These are phyloP conservation scores for Diaporthe longicolla DNA, from an alignment of 2,329 filamentous ascomycete species.

Conservation along the genomic window DNA sequence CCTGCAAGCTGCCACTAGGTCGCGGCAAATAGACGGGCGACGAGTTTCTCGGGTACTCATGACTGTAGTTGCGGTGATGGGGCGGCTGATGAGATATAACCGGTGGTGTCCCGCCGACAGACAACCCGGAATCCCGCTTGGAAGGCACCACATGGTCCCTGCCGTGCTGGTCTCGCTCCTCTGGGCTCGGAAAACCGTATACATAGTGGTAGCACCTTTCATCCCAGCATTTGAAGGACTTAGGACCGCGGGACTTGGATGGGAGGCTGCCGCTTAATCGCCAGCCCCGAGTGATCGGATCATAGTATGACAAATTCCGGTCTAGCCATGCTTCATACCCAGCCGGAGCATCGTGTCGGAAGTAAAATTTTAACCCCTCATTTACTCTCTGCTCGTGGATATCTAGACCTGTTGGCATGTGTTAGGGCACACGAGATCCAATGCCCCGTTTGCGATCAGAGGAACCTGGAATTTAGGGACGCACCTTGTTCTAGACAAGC, in stretches of 20 bases:
- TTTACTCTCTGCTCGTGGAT: conserved; percentile 57
- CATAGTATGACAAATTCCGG: conserved; percentile 63
- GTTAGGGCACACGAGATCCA: conserved; percentile 24
- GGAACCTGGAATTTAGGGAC: conserved; percentile 41
- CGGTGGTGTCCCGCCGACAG: conserved; percentile 55
- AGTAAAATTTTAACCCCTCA: conserved; percentile 55
- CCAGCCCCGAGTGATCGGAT: conserved; percentile 61
- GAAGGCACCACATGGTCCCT: conserved; percentile 59
- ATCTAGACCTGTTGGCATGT: conserved; percentile 55
- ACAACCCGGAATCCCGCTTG: conserved; percentile 63
- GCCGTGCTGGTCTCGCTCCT: conserved; percentile 67
- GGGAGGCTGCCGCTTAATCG: conserved; percentile 55
- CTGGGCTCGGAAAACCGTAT: conserved; percentile 66
- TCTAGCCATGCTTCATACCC: conserved; percentile 68
- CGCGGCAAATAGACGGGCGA: conserved; percentile 59
- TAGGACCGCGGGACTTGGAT: conserved; percentile 53
- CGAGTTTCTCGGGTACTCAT: conserved; percentile 53
- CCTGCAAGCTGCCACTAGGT: conserved; percentile 47
- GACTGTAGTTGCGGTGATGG: conserved; percentile 48
- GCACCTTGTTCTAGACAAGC: conserved; percentile 65
- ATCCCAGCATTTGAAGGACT: conserved; percentile 68
- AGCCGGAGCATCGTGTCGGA: conserved; percentile 58
- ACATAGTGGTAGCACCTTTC: conserved; percentile 70
- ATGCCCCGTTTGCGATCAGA: conserved; percentile 6
- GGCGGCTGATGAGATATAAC: conserved; percentile 53